These are phyloP conservation scores for Periconia macrospinosa DNA, from an alignment of 2,329 filamentous ascomycete genomes.

Conservation along the genomic window DNA sequence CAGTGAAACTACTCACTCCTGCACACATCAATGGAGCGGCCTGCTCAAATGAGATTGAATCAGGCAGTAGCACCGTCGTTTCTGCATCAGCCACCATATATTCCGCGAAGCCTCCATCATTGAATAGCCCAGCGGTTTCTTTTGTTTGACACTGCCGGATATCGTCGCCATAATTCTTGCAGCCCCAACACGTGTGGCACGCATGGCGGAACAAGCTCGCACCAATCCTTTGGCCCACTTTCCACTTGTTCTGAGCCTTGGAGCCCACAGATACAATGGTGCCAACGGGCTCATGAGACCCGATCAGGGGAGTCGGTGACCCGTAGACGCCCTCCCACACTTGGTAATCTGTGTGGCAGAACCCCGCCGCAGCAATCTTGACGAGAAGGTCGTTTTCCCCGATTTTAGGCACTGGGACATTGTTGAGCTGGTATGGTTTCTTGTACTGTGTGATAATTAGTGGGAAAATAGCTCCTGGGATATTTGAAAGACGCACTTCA, in stretches of 20 bases:
- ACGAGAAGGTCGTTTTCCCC: conserved; percentile 60
- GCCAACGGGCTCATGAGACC: conserved; percentile 54
- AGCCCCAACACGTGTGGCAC: conserved; percentile 58
- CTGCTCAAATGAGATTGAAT: conserved; percentile 20
- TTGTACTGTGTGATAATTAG: conserved; percentile 46
- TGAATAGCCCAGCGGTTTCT: conserved; percentile 18
- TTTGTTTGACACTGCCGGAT: conserved; percentile 56
- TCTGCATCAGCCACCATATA: conserved; percentile 21
- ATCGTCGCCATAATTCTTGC: conserved; percentile 53
- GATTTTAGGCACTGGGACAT: conserved; percentile 54
- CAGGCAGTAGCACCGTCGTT: conserved; percentile 19
- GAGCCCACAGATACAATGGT: conserved; percentile 55
- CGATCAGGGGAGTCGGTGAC: conserved; percentile 53
- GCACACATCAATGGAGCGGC: conserved; percentile 33
- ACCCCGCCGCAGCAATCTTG: conserved; percentile 61
- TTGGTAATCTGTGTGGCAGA: conserved; percentile 66
- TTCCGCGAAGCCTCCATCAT: conserved; percentile 56
- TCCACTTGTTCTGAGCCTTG: conserved; percentile 31
- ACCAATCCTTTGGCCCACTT: conserved; percentile 59
- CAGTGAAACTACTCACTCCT: conserved; percentile 5
- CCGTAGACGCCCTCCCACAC: conserved; percentile 54
- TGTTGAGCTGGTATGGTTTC: conserved; percentile 57
- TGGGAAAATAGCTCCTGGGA: background rate
- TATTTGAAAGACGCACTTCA: conserved; percentile 33
- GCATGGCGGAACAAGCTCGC: conserved; percentile 56